Evolutionary conservation across 306 rosid species (phyloP), one percentile per base, ranked within the genome.

Genomic region (Cucumis melo): DNA sequence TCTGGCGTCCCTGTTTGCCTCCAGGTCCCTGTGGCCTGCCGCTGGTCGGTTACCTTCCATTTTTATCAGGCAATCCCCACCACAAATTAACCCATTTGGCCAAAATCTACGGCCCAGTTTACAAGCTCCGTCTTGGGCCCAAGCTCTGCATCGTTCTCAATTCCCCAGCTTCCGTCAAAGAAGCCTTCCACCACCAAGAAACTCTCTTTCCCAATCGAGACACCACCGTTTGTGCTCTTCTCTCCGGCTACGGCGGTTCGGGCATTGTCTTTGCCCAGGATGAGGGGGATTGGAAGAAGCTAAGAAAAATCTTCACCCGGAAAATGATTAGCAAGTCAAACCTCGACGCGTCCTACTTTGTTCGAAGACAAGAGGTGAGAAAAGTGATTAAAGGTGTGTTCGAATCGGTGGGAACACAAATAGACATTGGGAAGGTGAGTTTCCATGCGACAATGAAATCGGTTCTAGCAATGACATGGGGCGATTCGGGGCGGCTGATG

Each of bases 21-120:
- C 78, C 78, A 6, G 65, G 78, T 4, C 78, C 78, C 20, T 32
- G 20, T 39, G 78, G 78, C 15, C 19, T 74, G 8, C 78, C 78
- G 6, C 17, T 74, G 19, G 14, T 74, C 39, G 78, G 78, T 2
- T 53, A 55, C 51, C 41, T 74, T 36, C 78, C 78, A 10, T 74
- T 74, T 55, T 56, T 74, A 20, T 20, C 27, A 32, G 10, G 2
- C 8, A 56, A 74, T 13, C 51, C 56, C 48, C 63, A 74, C 78
- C 32, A 9, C 32, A 53, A 1, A 42, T 54, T 74, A 27, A 13
- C 65, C 64, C 10, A 74, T 17, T 27, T 41, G 32, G 65, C 64
- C 19, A 13, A 17, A 32, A 6, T 55, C 21, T 74, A 74, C 48
- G 65, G 78, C 39, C 65, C 78, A 1, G 16, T 74, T 13, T 11